These are phyloP conservation scores for Sechiopsis laciniata DNA, from an alignment of 306 rosid species.

Conservation along the genomic window DNA sequence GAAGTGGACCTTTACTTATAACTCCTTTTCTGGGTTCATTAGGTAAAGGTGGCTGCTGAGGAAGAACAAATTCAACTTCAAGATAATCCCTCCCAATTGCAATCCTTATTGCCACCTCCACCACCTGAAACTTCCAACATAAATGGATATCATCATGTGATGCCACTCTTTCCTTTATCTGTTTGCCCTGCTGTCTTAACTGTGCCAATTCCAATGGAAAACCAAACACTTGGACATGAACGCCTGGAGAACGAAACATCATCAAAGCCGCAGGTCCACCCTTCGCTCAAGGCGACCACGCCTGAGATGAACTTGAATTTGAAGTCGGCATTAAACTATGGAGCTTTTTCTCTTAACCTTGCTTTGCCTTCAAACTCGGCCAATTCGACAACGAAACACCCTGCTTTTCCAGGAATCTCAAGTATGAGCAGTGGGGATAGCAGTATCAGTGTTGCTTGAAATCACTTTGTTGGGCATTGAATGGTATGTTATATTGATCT, in stretches of 20 bases:
- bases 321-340: slow-evolving; percentile 37
- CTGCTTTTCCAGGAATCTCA: slow-evolving; percentile 48
- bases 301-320: slow-evolving; percentile 29
- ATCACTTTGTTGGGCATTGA: neutral
- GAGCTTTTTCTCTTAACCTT: slow-evolving; percentile 61
- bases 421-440: slow-evolving; percentile 61
- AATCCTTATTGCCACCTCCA: slow-evolving; percentile 32
- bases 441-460: slow-evolving; percentile 72
- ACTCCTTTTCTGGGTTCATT: slow-evolving; percentile 18
- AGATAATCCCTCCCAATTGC: slow-evolving; percentile 42
- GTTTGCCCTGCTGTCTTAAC: slow-evolving; percentile 38
- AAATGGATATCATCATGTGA: slow-evolving; percentile 40
- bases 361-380: slow-evolving; percentile 53
- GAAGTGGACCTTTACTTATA: neutral
- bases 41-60: slow-evolving; percentile 70
- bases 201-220: slow-evolving; percentile 43
- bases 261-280: slow-evolving; percentile 31
- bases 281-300: slow-evolving; percentile 33
- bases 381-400: slow-evolving; percentile 45
- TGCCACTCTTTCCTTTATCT: slow-evolving; percentile 41
- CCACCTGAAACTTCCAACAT: slow-evolving; percentile 39
- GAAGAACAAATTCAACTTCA: slow-evolving; percentile 58
- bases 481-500: slow-evolving; percentile 6
- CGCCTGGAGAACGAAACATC: slow-evolving; percentile 31
- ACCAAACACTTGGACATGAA: slow-evolving; percentile 43